Conservation (phyloP, 306 rosid genomes). For the Mucuna pruriens region DNA sequence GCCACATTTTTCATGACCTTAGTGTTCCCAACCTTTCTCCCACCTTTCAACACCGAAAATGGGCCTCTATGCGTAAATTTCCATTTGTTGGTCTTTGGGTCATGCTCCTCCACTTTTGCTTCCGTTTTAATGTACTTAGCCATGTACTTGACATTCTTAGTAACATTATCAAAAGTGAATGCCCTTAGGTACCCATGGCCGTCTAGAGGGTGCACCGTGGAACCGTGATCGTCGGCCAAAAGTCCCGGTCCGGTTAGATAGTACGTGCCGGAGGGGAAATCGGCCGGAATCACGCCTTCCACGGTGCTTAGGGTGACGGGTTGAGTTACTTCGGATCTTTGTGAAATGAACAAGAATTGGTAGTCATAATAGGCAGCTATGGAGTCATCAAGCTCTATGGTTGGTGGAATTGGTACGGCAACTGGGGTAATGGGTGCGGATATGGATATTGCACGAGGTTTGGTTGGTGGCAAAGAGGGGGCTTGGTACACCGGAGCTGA, state of each 20-base stretch:
- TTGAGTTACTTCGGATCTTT: conserved; percentile 59
- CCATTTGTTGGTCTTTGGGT: conserved; percentile 62
- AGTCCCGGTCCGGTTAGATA: conserved; percentile 86
- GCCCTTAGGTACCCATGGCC: conserved; percentile 93
- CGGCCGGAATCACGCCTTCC: conserved; percentile 63
- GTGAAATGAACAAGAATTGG: conserved; percentile 80
- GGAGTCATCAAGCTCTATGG: conserved; percentile 56
- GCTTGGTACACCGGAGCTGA: conserved; percentile 43
- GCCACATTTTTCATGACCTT: conserved; percentile 99
- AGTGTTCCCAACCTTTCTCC: conserved; percentile 78
- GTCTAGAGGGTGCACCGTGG: conserved; percentile 88
- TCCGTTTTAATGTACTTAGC: conserved; percentile 86
- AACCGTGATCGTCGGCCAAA: conserved; percentile 84
- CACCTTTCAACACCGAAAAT: conserved; percentile 87
- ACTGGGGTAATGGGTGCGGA: conserved; percentile 42
- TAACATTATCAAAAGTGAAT: conserved; percentile 51
- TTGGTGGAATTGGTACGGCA: conserved; percentile 22
- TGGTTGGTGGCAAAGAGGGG: conserved; percentile 3
- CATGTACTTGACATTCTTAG: conserved; percentile 62
- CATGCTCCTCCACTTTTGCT: conserved; percentile 83
- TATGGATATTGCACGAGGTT: conserved; percentile 53
- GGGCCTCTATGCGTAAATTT: conserved; percentile 84
- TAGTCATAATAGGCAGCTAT: conserved; percentile 80
- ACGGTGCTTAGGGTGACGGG: conserved; percentile 49
- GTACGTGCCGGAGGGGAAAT: conserved; percentile 84